Percentiles rank a stretch among this genome's conserved stretches.
Evolutionary conservation across 257 asterid genomes (phyloP).

Genomic region (Ehretia macrophylla): DNA sequence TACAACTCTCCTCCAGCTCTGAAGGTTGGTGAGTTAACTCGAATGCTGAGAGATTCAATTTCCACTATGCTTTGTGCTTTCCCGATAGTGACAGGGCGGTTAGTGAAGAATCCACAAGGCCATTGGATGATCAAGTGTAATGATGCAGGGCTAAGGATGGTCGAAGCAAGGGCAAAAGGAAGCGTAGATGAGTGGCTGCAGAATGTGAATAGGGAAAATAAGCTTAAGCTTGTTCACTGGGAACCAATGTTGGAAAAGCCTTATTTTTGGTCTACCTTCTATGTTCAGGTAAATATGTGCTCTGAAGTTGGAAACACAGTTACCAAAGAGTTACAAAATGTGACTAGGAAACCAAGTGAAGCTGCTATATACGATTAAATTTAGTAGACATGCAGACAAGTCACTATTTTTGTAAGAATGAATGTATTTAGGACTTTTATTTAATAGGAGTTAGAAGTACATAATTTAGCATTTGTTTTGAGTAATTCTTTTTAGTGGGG

Average conservation of each 20-base stretch:
- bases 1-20: conserved; percentile 25
- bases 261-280: conserved; percentile 58
- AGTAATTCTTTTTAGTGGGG: too few species aligned
- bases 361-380: too few species aligned
- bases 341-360: too few species aligned
- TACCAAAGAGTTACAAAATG: too few species aligned
- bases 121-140: conserved; percentile 56
- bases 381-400: too few species aligned
- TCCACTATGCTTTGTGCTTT: conserved; percentile 34
- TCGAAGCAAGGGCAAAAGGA: conserved; percentile 42
- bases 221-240: conserved; percentile 52
- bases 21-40: too few species aligned
- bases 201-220: conserved; percentile 55
- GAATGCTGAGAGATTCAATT: conserved; percentile 33
- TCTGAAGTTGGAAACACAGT: too few species aligned
- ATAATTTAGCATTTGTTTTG: too few species aligned
- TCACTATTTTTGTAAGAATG: too few species aligned
- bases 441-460: too few species aligned
- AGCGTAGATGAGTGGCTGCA: conserved; percentile 48
- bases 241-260: conserved; percentile 53
- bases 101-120: conserved; percentile 33
- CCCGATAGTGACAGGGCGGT: conserved; percentile 42
- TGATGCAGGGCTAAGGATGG: conserved; percentile 57
- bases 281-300: conserved; percentile 42
- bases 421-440: too few species aligned